Percentiles rank a stretch among this genome's conserved stretches.
Conservation (phyloP, 148 eudicot species). For the Fagopyrum homotropicum region DNA sequence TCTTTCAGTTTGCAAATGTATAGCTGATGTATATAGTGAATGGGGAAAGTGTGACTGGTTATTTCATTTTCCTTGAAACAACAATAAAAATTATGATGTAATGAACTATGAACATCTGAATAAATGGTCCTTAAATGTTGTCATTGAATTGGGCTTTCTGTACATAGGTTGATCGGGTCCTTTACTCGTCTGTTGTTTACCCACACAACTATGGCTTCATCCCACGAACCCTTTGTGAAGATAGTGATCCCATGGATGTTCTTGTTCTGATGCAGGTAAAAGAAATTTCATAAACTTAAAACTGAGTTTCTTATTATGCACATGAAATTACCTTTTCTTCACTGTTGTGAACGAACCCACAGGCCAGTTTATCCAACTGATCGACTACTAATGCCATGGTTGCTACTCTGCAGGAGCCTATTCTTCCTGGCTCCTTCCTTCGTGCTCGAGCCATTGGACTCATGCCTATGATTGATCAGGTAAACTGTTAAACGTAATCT, state of each 20-base stretch:
- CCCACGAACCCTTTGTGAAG: slow-evolving; percentile 92
- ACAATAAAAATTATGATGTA: background rate
- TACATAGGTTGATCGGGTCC: slow-evolving; percentile 68
- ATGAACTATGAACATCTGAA: background rate
- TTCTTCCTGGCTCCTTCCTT: slow-evolving; percentile 76
- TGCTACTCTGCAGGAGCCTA: slow-evolving; percentile 55
- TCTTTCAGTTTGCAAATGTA: background rate
- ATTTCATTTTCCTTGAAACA: background rate
- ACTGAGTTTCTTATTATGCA: background rate
- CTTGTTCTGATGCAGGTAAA: slow-evolving; percentile 90
- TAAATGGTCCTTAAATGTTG: background rate
- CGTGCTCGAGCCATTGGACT: slow-evolving; percentile 96
- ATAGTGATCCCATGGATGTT: slow-evolving; percentile 90
- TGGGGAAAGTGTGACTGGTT: too few relatives aligned
- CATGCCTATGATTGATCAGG: slow-evolving; percentile 99
- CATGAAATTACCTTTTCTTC: background rate
- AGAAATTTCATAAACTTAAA: background rate
- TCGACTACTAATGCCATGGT: background rate
- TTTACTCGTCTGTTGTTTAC: slow-evolving; percentile 92
- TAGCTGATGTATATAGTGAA: background rate
- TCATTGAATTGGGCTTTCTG: slow-evolving; percentile 13
- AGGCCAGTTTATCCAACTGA: background rate
- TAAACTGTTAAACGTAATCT: slow-evolving; percentile 15
- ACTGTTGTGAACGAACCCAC: background rate
- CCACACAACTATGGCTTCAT: slow-evolving; percentile 98